A percentile compares a stretch with the other conserved stretches of the same genome.
These are phyloP conservation scores for Pythium coloratum DNA, from an alignment of 352 stramenopile genomes.

Conservation along the genomic window DNA sequence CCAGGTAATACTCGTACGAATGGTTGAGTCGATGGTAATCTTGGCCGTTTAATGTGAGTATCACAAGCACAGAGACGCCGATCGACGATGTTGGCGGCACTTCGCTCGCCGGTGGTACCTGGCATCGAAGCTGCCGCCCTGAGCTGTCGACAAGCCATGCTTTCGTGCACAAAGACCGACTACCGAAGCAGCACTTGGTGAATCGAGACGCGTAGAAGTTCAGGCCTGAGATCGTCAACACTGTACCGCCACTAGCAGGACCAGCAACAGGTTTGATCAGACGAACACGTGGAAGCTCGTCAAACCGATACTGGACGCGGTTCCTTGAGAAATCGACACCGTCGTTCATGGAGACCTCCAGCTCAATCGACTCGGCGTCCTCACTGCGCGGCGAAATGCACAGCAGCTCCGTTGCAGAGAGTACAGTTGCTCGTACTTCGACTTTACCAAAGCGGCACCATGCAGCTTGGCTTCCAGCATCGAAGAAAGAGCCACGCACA, in stretches of 20 bases:
- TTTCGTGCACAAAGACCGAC: slow-evolving; percentile 35
- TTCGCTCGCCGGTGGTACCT: slow-evolving; percentile 32
- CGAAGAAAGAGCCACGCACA: slow-evolving; percentile 45
- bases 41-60: slow-evolving; percentile 79
- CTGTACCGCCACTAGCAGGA: slow-evolving; percentile 48
- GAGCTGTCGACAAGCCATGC: slow-evolving; percentile 38
- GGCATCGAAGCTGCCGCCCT: slow-evolving; percentile 39
- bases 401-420: slow-evolving; percentile 36
- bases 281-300: slow-evolving; percentile 44
- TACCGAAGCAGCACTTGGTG: slow-evolving; percentile 65
- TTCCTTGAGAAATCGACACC: slow-evolving; percentile 88
- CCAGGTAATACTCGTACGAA: slow-evolving; percentile 65
- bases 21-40: slow-evolving; percentile 48
- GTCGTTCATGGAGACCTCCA: slow-evolving; percentile 87
- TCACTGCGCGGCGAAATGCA: slow-evolving; percentile 43
- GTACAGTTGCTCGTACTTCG: slow-evolving; percentile 40
- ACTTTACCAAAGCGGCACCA: slow-evolving; percentile 57
- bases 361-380: slow-evolving; percentile 34
- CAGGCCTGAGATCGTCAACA: slow-evolving; percentile 49
- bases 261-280: slow-evolving; percentile 46
- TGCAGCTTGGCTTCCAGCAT: slow-evolving; percentile 12
- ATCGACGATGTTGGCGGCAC: slow-evolving; percentile 8
- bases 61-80: slow-evolving; percentile 37
- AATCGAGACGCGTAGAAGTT: slow-evolving; percentile 61
- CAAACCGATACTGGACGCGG: slow-evolving; percentile 62